Conservation (phyloP, 768 basidiomycete genomes). For the Krasilnikovozyma curviuscula region DNA sequence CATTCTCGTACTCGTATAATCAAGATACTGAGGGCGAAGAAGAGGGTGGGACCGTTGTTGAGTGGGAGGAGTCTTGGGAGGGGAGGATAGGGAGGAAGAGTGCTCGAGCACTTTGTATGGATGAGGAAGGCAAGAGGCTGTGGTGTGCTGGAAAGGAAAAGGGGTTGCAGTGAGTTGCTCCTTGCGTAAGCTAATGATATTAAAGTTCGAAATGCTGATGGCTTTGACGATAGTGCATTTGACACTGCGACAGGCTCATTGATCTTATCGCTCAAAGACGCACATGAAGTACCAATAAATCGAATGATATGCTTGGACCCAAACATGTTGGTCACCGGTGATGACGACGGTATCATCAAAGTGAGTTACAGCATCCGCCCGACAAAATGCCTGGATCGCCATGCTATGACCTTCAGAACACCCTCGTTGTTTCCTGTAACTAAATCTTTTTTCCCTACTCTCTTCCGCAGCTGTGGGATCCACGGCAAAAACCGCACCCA, state of each 20-base stretch:
- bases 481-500: slow-evolving; percentile 30
- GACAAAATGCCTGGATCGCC: no score
- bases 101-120: slow-evolving; percentile 51
- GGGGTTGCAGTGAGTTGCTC: slow-evolving; percentile 45
- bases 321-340: slow-evolving; percentile 62
- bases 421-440: no score
- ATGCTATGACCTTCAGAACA: no score
- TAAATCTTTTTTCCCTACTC: no score
- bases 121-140: slow-evolving; percentile 46
- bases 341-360: slow-evolving; percentile 88
- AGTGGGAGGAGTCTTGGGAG: slow-evolving; percentile 39
- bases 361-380: slow-evolving; percentile 28
- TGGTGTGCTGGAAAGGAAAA: slow-evolving; percentile 70
- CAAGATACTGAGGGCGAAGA: no score
- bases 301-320: slow-evolving; percentile 54
- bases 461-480: slow-evolving; percentile 66
- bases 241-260: slow-evolving; percentile 43
- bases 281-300: slow-evolving; percentile 66
- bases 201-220: slow-evolving; percentile 13
- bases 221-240: slow-evolving; percentile 34
- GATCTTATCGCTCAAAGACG: slow-evolving; percentile 33
- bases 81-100: slow-evolving; percentile 63
- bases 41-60: no score
- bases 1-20: neutral
- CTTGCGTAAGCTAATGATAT: neutral